Evolutionary conservation across 2,329 filamentous ascomycete species (phyloP), one percentile per base, ranked within the genome.

Genomic region (Ophioceras dolichostomum): DNA sequence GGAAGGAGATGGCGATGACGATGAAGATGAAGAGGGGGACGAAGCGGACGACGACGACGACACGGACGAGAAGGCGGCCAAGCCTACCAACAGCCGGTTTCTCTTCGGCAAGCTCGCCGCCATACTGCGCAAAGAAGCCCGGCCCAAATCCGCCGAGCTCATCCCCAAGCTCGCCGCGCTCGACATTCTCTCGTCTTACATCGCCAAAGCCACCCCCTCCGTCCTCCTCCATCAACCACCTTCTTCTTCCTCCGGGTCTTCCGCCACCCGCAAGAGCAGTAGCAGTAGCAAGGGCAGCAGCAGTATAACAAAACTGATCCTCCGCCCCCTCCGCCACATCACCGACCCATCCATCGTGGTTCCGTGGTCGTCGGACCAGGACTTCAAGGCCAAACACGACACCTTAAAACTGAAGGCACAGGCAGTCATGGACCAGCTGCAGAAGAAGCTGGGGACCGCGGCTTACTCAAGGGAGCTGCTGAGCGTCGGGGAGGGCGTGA

Each of bases 401-500:
- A 66, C 66, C 1, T 65, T 98, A 24, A 76, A 81, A 47, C 68
- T 73, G 29, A 78, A 79, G 40, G 81, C 83, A 4, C 74, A 81
- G 45, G 82, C 89, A 48, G 66, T 88, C 10, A 78, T 96, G 65
- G 82, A 86, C 44, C 62, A 71, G n/a, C 55, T 98, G 41, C 87
- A 94, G 62, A 81, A 79, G 63, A 87, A 83, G 53, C 67, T 94
- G 36, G 91, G 89, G 29, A 85, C 82, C 2, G 73, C 77, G 1
- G 76, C 75, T 43, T 98, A 88, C 60, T 77, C 88, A n/a, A 67
- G 70, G 38, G 70, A 79, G 32, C 67, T 96, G 51, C 59, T 83
- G 28, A 70, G 71, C 29, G 84, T 93, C 6, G 76, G 85, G 42
- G 77, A 82, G 37, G 72, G 69, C 13, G 78, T 91, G n/a, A 74